Evolutionary conservation across 495 filamentous ascomycete genomes (phyloP).

Genomic region (Umbilicaria muhlenbergii): DNA sequence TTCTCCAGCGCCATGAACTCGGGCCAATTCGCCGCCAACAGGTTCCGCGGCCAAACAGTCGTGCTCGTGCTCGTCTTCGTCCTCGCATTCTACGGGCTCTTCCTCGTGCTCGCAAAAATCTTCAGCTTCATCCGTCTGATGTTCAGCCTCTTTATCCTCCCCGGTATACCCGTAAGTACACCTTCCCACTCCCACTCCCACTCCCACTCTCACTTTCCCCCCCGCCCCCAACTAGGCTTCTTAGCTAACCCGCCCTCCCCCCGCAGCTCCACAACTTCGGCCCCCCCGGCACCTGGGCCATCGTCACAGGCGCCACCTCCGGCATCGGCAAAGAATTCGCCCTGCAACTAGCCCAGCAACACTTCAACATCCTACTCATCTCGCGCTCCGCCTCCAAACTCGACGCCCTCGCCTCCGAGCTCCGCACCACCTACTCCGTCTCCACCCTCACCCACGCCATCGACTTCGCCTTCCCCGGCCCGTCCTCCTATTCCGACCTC

Average conservation of each 20-base stretch:
- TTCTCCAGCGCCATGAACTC: not conserved
- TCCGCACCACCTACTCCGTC: conserved; percentile 43
- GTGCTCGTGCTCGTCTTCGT: not conserved
- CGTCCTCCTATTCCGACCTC: conserved; percentile 62
- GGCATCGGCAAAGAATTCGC: conserved; percentile 96
- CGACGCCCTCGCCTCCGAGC: conserved; percentile 54
- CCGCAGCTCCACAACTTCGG: conserved; percentile 76
- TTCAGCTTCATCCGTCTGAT: conserved; percentile 49
- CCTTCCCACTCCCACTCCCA: not conserved
- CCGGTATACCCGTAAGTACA: conserved; percentile 42
- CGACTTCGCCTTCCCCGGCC: conserved; percentile 71
- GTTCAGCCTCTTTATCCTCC: conserved; percentile 62
- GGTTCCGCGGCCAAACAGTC: not conserved
- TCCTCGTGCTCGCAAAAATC: conserved; percentile 40
- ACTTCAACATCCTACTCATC: conserved; percentile 85
- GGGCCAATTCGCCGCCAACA: not conserved
- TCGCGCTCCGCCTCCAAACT: conserved; percentile 90
- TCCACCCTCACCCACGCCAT: conserved; percentile 67
- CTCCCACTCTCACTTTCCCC: not conserved
- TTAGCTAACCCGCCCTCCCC: not conserved
- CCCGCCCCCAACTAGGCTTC: too few relatives aligned
- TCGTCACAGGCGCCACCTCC: conserved; percentile 92
- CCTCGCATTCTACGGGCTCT: conserved; percentile 30
- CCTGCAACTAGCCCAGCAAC: conserved; percentile 72
- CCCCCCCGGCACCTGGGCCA: conserved; percentile 81